Base-by-base conservation (phyloP, 2,329 filamentous ascomycete species). In the Leptographium lundbergii region DNA sequence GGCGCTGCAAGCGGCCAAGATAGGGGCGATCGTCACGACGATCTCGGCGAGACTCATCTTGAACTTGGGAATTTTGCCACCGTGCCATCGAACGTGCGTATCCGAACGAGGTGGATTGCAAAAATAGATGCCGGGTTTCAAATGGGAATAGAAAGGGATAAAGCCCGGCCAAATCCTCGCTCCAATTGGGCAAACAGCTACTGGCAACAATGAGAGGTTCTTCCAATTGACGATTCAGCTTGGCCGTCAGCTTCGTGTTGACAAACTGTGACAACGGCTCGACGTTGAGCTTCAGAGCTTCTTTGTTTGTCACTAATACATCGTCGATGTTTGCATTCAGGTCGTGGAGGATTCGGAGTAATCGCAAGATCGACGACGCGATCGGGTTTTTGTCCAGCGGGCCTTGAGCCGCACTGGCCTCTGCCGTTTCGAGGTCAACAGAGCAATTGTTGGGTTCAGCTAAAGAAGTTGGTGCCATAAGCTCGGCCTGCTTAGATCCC, bases 121-220 rank as follows among this genome's bases (percentile, higher is more conserved):
- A 75, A 79, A 99, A 99, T 45, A 99, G 77, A 72, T 99, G 92
- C 14, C 94, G 85, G 1, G 94, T 97, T 76, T 99, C 94, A 67
- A 99, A 99, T 2, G 94, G 94, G 70, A 99, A 99, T 14, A 99
- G 76, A 79, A 99, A 99, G 0, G 94, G 92, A 69, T 96, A 99
- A 1, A 95, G 78, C 39, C 94, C 86, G 11, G 94, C 91, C 57
- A 99, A 75, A 68, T 99, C 94, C 72, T 97, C 92, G 62, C 90
- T 95, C 94, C 94, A 99, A 68, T 82, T 90, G 4, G 94, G 94
- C 45, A 99, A 78, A 69, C 94, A 99, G 68, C 92, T 95, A 74
- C 94, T 97, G 4, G 94, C 94, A 56, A 99, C 94, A 64, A 99
- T 95, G 63, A 99, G 75, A 11, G 94, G 94, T 73, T 99, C 95